phyloP scores from a whole-genome alignment of 148 eudicot species.

The Rhododendron griersonianum region DNA sequence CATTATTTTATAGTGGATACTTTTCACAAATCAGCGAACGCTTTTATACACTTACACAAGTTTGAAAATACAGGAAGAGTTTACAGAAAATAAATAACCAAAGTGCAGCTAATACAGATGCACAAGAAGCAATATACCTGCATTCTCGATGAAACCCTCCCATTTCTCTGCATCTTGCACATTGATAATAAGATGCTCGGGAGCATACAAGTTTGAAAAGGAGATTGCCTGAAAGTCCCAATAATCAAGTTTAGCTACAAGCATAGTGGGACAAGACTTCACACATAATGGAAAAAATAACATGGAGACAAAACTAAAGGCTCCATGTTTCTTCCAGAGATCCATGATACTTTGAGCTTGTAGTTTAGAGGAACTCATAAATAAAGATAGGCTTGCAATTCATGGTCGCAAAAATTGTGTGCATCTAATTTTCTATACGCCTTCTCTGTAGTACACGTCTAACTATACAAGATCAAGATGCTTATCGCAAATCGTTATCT shows the following conservation, averaged over 20 bases:
- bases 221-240: conserved; percentile 63
- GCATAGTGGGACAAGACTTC: neutral
- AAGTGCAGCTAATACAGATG: neutral
- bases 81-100: neutral
- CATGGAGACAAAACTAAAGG: neutral
- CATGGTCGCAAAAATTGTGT: neutral
- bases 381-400: neutral
- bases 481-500: neutral
- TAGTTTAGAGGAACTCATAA: neutral
- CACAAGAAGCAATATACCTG: conserved; percentile 47
- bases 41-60: neutral
- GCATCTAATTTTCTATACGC: neutral
- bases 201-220: conserved; percentile 93
- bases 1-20: too few relatives aligned
- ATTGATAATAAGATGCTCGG: conserved; percentile 94
- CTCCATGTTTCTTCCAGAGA: neutral
- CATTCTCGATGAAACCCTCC: conserved; percentile 90
- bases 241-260: conserved; percentile 2
- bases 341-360: neutral
- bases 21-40: too few relatives aligned
- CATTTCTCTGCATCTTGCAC: conserved; percentile 97
- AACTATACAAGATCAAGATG: neutral
- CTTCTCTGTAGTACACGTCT: neutral
- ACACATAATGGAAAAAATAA: neutral
- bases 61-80: neutral